phyloP scores from a whole-genome alignment of 352 stramenopile genomes.

The Globisporangium recalcitrans region DNA sequence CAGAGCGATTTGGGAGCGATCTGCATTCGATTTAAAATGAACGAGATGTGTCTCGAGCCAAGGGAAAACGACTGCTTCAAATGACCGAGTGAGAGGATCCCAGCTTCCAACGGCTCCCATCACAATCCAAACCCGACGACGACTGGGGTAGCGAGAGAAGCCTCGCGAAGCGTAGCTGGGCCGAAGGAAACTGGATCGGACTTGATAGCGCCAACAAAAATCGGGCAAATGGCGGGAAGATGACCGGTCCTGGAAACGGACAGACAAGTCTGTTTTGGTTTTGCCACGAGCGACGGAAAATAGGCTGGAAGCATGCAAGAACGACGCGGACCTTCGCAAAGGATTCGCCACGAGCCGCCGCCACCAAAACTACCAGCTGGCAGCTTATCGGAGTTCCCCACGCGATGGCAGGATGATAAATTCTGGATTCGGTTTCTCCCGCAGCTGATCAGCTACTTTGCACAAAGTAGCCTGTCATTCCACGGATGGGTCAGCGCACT shows the following conservation, averaged over 20 bases:
- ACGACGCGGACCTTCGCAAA: not conserved
- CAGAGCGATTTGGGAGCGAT: not conserved
- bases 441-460: not conserved
- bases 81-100: not conserved
- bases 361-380: not conserved
- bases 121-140: not conserved
- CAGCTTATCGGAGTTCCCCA: not conserved
- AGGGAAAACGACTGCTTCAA: not conserved
- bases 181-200: not conserved
- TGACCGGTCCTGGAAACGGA: not conserved
- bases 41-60: not conserved
- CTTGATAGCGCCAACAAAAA: not conserved
- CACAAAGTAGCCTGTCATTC: not conserved
- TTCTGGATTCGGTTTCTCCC: not conserved
- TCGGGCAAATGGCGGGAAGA: not conserved
- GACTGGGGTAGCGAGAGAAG: not conserved
- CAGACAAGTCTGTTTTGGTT: not conserved
- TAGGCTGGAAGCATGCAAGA: not conserved
- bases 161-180: not conserved
- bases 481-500: not conserved
- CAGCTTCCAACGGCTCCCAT: slow-evolving; percentile 3
- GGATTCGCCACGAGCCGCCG: not conserved
- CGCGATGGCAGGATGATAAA: not conserved
- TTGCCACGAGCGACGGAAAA: not conserved
- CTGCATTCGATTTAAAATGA: not conserved